Evolutionary conservation across 345 rosid species (phyloP).

Genomic region (Lumnitzera racemosa): DNA sequence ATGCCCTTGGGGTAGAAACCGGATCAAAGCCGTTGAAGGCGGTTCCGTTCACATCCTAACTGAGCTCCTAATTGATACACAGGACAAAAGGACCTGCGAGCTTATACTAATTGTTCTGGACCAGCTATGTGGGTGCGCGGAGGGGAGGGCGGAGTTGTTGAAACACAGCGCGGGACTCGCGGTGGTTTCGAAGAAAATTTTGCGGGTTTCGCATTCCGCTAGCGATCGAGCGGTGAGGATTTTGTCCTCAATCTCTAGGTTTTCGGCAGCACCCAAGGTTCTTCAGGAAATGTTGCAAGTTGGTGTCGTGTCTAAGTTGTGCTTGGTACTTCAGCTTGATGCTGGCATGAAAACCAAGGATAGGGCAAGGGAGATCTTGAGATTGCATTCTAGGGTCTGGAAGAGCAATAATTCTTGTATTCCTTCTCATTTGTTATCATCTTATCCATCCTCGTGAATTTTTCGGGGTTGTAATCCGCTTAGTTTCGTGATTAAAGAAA

Average conservation of each 20-base stretch:
- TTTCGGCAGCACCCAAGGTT: slow-evolving; percentile 32
- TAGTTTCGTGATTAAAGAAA: too few species aligned
- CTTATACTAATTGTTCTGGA: slow-evolving; percentile 29
- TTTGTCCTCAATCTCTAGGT: slow-evolving; percentile 35
- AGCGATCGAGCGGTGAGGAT: slow-evolving; percentile 46
- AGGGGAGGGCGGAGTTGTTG: slow-evolving; percentile 52
- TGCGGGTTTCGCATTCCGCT: slow-evolving; percentile 43
- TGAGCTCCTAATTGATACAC: slow-evolving; percentile 37
- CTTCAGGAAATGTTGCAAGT: slow-evolving; percentile 56
- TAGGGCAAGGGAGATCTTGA: slow-evolving; percentile 40
- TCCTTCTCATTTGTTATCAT: slow-evolving; percentile 34
- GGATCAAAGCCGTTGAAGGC: slow-evolving; percentile 47
- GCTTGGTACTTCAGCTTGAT: slow-evolving; percentile 44
- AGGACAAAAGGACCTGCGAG: slow-evolving; percentile 33
- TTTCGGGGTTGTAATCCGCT: too few species aligned
- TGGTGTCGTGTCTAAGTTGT: slow-evolving; percentile 49
- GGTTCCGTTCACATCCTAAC: slow-evolving; percentile 26
- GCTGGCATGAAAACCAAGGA: slow-evolving; percentile 33
- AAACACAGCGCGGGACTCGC: slow-evolving; percentile 56
- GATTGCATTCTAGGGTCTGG: slow-evolving; percentile 52
- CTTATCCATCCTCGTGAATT: slow-evolving; percentile 29
- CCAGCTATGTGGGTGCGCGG: slow-evolving; percentile 46
- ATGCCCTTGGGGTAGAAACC: slow-evolving; percentile 63
- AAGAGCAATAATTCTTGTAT: slow-evolving; percentile 32
- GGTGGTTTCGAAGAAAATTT: slow-evolving; percentile 51